phyloP scores from a whole-genome alignment of 2,329 filamentous ascomycete genomes.

The Fusarium albidum region DNA sequence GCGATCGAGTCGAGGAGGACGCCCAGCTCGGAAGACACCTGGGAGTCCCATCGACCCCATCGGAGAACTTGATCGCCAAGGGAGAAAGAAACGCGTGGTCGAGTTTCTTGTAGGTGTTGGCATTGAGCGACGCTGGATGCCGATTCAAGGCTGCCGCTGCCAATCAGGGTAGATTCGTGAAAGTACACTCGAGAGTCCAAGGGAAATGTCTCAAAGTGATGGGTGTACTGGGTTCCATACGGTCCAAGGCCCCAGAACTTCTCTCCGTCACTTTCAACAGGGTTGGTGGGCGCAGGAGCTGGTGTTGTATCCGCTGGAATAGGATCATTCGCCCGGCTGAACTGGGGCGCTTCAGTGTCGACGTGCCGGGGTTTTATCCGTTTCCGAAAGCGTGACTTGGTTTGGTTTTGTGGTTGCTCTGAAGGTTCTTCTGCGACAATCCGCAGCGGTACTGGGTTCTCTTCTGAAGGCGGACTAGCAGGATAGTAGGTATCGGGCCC shows the following conservation, averaged over 20 bases:
- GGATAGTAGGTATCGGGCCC: slow-evolving; percentile 23
- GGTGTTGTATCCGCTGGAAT: slow-evolving; percentile 40
- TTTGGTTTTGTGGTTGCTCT: slow-evolving; percentile 7
- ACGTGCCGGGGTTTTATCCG: slow-evolving; percentile 52
- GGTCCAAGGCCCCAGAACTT: slow-evolving; percentile 63
- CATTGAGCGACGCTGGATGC: slow-evolving; percentile 44
- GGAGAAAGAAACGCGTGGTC: slow-evolving; percentile 50
- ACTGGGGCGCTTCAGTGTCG: slow-evolving; percentile 61
- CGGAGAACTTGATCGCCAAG: slow-evolving; percentile 58
- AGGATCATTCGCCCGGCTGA: slow-evolving; percentile 62
- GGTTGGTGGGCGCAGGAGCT: slow-evolving; percentile 12
- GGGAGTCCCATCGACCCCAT: slow-evolving; percentile 66
- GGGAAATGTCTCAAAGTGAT: slow-evolving; percentile 70
- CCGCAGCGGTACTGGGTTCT: slow-evolving; percentile 34
- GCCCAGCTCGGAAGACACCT: slow-evolving; percentile 68
- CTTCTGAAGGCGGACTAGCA: slow-evolving; percentile 36
- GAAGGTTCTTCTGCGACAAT: slow-evolving; percentile 11
- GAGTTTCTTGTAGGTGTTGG: slow-evolving; percentile 40
- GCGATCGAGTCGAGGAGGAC: slow-evolving; percentile 67
- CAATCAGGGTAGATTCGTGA: slow-evolving; percentile 66
- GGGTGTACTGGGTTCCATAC: slow-evolving; percentile 68
- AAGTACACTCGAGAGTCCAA: slow-evolving; percentile 65
- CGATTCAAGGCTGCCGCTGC: slow-evolving; percentile 58
- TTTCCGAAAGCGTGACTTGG: slow-evolving; percentile 53
- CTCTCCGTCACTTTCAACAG: slow-evolving; percentile 27